Conservation (phyloP, 108 stramenopile genomes). For the Fragilariopsis cylindrus region DNA sequence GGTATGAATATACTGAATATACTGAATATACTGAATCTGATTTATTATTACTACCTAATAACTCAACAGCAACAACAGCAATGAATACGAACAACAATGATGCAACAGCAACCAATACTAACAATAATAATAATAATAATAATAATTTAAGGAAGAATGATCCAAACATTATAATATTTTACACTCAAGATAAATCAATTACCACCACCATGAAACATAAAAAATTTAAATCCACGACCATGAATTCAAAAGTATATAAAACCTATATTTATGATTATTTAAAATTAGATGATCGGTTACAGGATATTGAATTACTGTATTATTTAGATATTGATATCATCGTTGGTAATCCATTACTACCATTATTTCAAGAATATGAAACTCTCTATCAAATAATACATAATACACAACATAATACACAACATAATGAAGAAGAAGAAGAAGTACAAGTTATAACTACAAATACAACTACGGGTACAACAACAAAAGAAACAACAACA, state of each 20-base stretch:
- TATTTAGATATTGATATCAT: slow-evolving; percentile 25
- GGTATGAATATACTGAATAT: not conserved
- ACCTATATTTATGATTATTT: slow-evolving; percentile 16
- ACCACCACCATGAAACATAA: not conserved
- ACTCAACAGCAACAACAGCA: not conserved
- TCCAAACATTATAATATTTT: not conserved
- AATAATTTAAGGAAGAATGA: not conserved
- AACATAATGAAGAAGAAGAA: too few species aligned
- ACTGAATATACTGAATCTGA: not conserved
- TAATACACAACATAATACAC: too few species aligned
- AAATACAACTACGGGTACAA: not conserved
- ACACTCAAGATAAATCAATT: not conserved
- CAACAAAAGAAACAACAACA: not conserved
- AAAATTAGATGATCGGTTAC: slow-evolving; percentile 1
- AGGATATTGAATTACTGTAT: slow-evolving; percentile 13
- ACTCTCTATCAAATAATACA: slow-evolving; percentile 1
- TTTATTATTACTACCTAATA: not conserved
- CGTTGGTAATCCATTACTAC: not conserved
- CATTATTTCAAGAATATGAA: slow-evolving; percentile 13
- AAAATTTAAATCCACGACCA: not conserved
- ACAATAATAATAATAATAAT: not conserved
- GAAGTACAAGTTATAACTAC: not conserved
- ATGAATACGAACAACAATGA: too few species aligned
- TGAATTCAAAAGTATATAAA: slow-evolving; percentile 17
- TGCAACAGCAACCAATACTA: not conserved